Evolutionary conservation across 208 protist genomes (phyloP), one percentile per base, ranked within the genome.

Genomic region (Crithidia brevicula): DNA sequence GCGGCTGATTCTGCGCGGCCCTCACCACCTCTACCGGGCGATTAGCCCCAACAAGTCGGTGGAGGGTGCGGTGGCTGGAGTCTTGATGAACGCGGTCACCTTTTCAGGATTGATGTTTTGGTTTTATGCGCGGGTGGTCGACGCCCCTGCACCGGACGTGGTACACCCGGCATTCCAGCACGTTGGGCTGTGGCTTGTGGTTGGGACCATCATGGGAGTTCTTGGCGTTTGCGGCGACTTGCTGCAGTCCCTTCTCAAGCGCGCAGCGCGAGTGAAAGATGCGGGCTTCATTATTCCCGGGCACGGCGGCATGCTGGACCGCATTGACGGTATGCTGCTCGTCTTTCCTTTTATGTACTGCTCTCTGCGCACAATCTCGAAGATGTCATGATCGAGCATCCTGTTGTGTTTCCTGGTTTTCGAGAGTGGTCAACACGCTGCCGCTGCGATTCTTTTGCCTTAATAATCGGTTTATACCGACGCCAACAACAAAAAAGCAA

Each of bases 31-130:
- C 16, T 88, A 71, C 56, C 72, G 47, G 8, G 43, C 67, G 16
- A 87, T 97, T 47, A 95, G 88, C 62, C 93, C 93, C n/a, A 94
- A 96, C 73, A 97, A 97, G 58, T 95, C 91, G 1, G 40, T 92
- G 6, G 93, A 96, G 51, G 93, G 91, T 13, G 93, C 86, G 8
- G 63, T 94, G 31, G 79, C 78, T 4, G 91, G 91, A 27, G 72
- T 93, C 22, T 16, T 93, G 22, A 52, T 73, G 20, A 90, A 84
- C 58, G 72, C 77, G 2, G 34, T 92, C 22, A 69, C 64, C 36
- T 92, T 95, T 73, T 53, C 77, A 1, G 67, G 56, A 18, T 68
- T 67, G 56, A 78, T 88, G 82, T 65, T 63, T 27, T 36, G 79
- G 53, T 77, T 54, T 28, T 85, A 81, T 59, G 22, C 36, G 11